phyloP scores from a whole-genome alignment of 148 eudicot genomes.

The Gaultheria prostrata region DNA sequence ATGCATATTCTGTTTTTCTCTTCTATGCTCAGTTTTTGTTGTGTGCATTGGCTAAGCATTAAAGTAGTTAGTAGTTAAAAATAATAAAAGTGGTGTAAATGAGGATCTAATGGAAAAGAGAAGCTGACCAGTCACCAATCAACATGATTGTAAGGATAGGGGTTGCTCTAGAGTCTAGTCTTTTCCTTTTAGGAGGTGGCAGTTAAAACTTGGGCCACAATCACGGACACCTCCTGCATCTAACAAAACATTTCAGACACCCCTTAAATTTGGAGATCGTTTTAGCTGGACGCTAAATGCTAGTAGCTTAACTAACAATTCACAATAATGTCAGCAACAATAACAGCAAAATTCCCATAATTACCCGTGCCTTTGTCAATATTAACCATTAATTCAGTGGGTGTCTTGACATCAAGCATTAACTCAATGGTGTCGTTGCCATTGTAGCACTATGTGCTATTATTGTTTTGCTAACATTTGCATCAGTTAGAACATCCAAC shows the following conservation, averaged over 20 bases:
- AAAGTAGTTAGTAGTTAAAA: background rate
- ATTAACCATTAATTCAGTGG: background rate
- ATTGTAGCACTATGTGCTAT: background rate
- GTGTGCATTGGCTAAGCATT: background rate
- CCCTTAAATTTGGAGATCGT: background rate
- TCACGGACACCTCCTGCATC: no score
- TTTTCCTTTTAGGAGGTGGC: background rate
- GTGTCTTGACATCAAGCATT: background rate
- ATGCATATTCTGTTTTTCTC: background rate
- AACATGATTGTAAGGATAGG: background rate
- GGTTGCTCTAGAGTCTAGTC: background rate
- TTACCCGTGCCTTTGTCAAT: background rate
- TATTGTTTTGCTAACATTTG: background rate
- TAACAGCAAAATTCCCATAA: background rate
- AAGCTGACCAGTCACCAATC: background rate
- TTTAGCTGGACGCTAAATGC: background rate
- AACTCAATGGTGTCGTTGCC: background rate
- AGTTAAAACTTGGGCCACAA: no score
- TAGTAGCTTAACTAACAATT: background rate
- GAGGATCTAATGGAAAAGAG: background rate
- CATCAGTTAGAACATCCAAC: background rate
- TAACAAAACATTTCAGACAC: background rate
- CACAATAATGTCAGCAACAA: background rate
- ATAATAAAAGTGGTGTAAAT: background rate
- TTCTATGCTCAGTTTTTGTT: background rate